Percentiles rank a stretch among this genome's conserved stretches.
Evolutionary conservation across 1,284 basidiomycete species (phyloP).

Genomic region (Tetrapyrgos nigripes): DNA sequence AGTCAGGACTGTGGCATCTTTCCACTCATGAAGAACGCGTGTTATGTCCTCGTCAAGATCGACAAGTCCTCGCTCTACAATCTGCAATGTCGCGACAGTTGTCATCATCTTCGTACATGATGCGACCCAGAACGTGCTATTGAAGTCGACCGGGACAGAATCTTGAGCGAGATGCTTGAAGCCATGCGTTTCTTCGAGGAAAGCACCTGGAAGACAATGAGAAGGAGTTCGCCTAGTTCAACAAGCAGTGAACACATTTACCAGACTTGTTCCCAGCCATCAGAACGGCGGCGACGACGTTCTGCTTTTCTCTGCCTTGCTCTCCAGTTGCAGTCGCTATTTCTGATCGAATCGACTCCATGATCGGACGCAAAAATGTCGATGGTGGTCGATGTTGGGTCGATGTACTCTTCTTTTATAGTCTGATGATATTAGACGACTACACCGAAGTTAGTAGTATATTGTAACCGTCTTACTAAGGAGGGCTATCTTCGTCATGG

Average conservation of each 20-base stretch:
- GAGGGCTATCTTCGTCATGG: too few relatives aligned
- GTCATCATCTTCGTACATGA: not conserved
- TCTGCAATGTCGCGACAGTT: not conserved
- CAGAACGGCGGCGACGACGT: not conserved
- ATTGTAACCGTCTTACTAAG: too few relatives aligned
- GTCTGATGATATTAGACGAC: too few relatives aligned
- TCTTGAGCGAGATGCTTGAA: not conserved
- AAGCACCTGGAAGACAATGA: not conserved
- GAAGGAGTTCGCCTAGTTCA: not conserved
- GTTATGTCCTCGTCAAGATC: not conserved
- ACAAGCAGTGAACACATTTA: not conserved
- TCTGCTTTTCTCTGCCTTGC: not conserved
- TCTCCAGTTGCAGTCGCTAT: not conserved
- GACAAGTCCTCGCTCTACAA: not conserved
- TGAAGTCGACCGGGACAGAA: not conserved
- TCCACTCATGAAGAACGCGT: not conserved
- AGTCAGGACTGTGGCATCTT: not conserved
- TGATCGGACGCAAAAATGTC: too few relatives aligned
- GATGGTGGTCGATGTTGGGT: too few relatives aligned
- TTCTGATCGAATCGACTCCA: not conserved
- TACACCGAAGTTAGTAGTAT: too few relatives aligned
- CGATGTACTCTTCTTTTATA: too few relatives aligned
- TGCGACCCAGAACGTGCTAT: not conserved
- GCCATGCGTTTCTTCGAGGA: not conserved
- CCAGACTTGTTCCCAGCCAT: not conserved